Conservation (phyloP, 164 flowering plant species). For the Annona cherimola region DNA sequence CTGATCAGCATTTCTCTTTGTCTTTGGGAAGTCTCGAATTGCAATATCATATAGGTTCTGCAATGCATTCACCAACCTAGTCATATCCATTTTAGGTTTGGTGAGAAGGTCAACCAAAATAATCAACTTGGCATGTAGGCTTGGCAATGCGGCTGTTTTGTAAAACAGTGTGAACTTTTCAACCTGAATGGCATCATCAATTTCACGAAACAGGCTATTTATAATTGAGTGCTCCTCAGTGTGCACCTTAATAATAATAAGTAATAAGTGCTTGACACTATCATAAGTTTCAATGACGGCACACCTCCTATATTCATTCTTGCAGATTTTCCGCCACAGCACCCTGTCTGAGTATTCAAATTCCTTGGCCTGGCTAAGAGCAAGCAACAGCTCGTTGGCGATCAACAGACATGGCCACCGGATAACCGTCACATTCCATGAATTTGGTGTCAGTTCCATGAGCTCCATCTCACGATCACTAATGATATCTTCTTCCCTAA, state of each 20-base stretch:
- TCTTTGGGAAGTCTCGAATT: slow-evolving; percentile 57
- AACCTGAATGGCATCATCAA: slow-evolving; percentile 41
- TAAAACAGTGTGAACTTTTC: slow-evolving; percentile 51
- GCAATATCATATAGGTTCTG: slow-evolving; percentile 78
- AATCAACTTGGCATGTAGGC: slow-evolving; percentile 55
- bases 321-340: slow-evolving; percentile 71
- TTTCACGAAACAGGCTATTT: slow-evolving; percentile 41
- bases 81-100: slow-evolving; percentile 37
- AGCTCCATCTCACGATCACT: slow-evolving; percentile 80
- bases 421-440: slow-evolving; percentile 80
- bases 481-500: slow-evolving; percentile 87
- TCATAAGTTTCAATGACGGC: slow-evolving; percentile 88
- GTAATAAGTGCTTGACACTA: slow-evolving; percentile 61
- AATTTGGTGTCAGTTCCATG: slow-evolving; percentile 65
- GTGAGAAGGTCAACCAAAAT: slow-evolving; percentile 52
- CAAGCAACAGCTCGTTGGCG: slow-evolving; percentile 84
- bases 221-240: slow-evolving; percentile 65
- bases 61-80: slow-evolving; percentile 47
- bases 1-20: slow-evolving; percentile 38
- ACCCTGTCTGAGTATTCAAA: slow-evolving; percentile 43
- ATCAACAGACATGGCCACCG: slow-evolving; percentile 95
- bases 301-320: slow-evolving; percentile 79
- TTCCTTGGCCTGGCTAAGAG: slow-evolving; percentile 88
- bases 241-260: slow-evolving; percentile 37
- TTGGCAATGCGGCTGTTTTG: slow-evolving; percentile 33